Evolutionary conservation across 352 stramenopile species (phyloP).

Genomic region (Phytophthora ohioensis): DNA sequence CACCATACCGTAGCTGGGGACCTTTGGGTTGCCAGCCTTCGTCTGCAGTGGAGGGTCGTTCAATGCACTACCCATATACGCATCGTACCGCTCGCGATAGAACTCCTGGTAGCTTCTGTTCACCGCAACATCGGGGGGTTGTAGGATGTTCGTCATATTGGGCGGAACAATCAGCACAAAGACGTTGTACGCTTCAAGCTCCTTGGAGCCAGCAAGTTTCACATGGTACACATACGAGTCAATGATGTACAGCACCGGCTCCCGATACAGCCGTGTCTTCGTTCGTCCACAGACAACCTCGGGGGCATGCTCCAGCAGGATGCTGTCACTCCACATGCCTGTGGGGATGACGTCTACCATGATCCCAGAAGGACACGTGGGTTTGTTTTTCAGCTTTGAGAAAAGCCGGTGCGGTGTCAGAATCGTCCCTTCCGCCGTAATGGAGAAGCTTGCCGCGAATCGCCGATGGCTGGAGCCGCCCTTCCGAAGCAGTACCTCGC

Average conservation of each 20-base stretch:
- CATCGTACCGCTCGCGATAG: constrained; percentile 16
- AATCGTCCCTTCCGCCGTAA: background rate
- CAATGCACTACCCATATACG: background rate
- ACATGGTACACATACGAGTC: constrained; percentile 21
- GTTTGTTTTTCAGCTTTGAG: constrained; percentile 17
- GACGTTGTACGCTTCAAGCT: constrained; percentile 12
- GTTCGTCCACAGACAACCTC: background rate
- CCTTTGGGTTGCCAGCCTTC: constrained; percentile 8
- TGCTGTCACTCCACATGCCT: constrained; percentile 14
- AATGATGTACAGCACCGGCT: constrained; percentile 17
- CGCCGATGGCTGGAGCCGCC: constrained; percentile 4
- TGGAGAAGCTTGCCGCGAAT: constrained; percentile 9
- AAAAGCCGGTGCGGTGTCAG: constrained; percentile 17
- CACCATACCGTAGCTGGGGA: constrained; percentile 1
- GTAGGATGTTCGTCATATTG: constrained; percentile 15
- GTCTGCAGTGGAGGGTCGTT: background rate
- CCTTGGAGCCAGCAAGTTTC: constrained; percentile 2
- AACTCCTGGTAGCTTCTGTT: constrained; percentile 21
- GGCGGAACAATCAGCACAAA: constrained; percentile 13
- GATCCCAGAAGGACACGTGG: background rate
- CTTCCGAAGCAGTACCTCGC: constrained; percentile 3
- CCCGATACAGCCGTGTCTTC: constrained; percentile 15
- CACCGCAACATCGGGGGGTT: constrained; percentile 15
- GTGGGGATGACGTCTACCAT: constrained; percentile 18
- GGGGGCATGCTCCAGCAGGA: background rate